These are phyloP conservation scores for Eragrostis nindensis DNA, from an alignment of 176 grass and related monocot species.

Conservation along the genomic window DNA sequence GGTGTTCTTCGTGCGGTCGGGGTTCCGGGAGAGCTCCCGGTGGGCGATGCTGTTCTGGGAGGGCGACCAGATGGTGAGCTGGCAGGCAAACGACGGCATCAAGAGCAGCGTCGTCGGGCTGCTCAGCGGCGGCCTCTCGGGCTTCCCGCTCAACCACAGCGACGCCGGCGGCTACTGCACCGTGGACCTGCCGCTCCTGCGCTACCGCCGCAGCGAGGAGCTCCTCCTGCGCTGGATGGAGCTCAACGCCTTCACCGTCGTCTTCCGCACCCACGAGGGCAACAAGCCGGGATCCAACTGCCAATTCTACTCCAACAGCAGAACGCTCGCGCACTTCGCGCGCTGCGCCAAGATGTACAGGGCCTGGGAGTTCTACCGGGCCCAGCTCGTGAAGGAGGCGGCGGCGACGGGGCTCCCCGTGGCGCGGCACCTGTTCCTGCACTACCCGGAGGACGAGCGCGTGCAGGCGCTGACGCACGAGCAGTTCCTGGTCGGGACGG, in stretches of 20 bases:
- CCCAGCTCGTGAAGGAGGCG: constrained; percentile 70
- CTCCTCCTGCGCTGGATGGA: constrained; percentile 91
- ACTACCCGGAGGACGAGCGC: constrained; percentile 73
- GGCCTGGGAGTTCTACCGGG: constrained; percentile 90
- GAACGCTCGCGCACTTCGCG: constrained; percentile 73
- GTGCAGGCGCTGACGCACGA: constrained; percentile 73
- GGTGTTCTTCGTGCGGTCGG: constrained; percentile 90
- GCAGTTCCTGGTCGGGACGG: constrained; percentile 79
- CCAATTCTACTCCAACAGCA: constrained; percentile 78
- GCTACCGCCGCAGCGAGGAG: constrained; percentile 84
- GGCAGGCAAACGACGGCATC: constrained; percentile 93
- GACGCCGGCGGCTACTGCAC: constrained; percentile 90
- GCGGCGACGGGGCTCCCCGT: constrained; percentile 68
- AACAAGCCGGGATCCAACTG: constrained; percentile 77
- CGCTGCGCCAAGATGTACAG: constrained; percentile 90
- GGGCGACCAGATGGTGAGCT: constrained; percentile 98
- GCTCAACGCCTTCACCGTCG: constrained; percentile 81
- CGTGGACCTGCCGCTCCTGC: constrained; percentile 78
- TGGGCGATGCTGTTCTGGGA: constrained; percentile 99
- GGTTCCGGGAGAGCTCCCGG: constrained; percentile 74
- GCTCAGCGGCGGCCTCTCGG: constrained; percentile 87
- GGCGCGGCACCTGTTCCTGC: constrained; percentile 82
- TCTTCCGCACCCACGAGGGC: constrained; percentile 93
- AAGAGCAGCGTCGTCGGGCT: constrained; percentile 96
- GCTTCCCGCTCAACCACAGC: constrained; percentile 94